These are phyloP conservation scores for Aspergillus texensis DNA, from an alignment of 2,329 filamentous ascomycete genomes.

Conservation along the genomic window DNA sequence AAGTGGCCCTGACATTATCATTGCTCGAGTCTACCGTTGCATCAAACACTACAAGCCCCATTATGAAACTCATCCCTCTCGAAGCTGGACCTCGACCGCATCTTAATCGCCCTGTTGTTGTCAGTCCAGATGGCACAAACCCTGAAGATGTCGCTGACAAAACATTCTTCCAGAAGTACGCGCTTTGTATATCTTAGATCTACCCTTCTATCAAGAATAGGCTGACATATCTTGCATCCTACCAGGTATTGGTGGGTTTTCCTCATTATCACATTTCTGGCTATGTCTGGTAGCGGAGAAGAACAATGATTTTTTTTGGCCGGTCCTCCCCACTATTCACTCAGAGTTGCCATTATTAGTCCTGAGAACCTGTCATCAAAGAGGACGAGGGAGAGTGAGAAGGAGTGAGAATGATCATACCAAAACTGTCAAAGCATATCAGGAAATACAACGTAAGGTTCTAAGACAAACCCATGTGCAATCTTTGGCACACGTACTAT, in stretches of 20 bases:
- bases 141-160: slow-evolving; percentile 46
- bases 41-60: slow-evolving; percentile 22
- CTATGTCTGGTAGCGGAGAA: slow-evolving; percentile 45
- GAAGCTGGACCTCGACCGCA: slow-evolving; percentile 39
- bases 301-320: slow-evolving; percentile 18
- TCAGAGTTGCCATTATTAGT: not conserved
- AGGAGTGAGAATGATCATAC: not conserved
- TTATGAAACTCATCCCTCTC: slow-evolving; percentile 38
- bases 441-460: not conserved
- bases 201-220: not conserved
- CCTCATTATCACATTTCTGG: slow-evolving; percentile 44
- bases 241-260: slow-evolving; percentile 53
- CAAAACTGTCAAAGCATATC: not conserved
- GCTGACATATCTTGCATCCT: slow-evolving; percentile 11
- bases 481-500: not conserved
- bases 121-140: slow-evolving; percentile 41
- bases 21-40: slow-evolving; percentile 18
- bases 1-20: slow-evolving; percentile 40
- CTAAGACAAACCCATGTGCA: not conserved
- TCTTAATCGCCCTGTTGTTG: slow-evolving; percentile 43
- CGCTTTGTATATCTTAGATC: slow-evolving; percentile 3
- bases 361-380: not conserved
- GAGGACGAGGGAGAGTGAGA: not conserved
- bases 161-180: slow-evolving; percentile 48
- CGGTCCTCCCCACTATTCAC: not conserved